Evolutionary conservation across 129 eudicot species (phyloP).

Genomic region (Artemisia argyi): DNA sequence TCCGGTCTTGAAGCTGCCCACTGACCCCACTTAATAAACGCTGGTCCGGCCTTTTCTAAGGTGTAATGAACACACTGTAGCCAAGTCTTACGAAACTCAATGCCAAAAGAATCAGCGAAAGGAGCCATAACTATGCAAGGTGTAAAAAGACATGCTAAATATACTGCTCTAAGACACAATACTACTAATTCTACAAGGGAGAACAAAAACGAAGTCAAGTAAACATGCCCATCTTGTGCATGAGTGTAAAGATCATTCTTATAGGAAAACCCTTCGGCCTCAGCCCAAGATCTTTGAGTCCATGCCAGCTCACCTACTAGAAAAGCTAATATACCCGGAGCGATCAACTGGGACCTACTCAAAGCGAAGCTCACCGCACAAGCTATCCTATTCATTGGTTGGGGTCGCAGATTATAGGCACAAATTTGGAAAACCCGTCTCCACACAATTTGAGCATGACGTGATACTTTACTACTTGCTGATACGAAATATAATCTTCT

Average conservation of each 20-base stretch:
- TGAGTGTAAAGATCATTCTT: constrained; percentile 58
- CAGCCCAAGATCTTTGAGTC: constrained; percentile 43
- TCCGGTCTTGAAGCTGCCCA: constrained; percentile 99
- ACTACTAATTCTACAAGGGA: constrained; percentile 60
- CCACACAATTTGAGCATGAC: constrained; percentile 68
- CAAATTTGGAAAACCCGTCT: constrained; percentile 51
- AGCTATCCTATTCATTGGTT: constrained; percentile 62
- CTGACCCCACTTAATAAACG: constrained; percentile 98
- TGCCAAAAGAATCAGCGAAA: constrained; percentile 71
- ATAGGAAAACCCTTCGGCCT: constrained; percentile 56
- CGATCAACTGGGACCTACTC: constrained; percentile 68
- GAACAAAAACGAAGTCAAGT: constrained; percentile 48
- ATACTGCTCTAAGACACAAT: constrained; percentile 69
- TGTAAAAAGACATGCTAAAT: constrained; percentile 62
- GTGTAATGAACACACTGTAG: constrained; percentile 64
- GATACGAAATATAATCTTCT: constrained; percentile 33
- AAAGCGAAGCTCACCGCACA: constrained; percentile 81
- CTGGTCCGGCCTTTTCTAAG: constrained; percentile 87
- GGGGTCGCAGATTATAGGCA: constrained; percentile 45
- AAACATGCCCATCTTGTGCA: constrained; percentile 77
- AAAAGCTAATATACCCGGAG: constrained; percentile 82
- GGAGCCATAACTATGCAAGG: constrained; percentile 96
- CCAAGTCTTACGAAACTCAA: constrained; percentile 74
- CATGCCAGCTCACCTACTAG: constrained; percentile 59
- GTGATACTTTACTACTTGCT: constrained; percentile 48